Conservation (phyloP, 306 rosid species). For the barrel medic (Medicago truncatula) region MtrunA17r5.0-ANR NC_053044.1:10406001-10406500, state of each 20-base stretch:
- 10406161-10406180: not conserved
- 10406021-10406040: conserved; percentile 82
- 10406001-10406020: conserved; percentile 80
- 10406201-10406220: conserved; percentile 6
- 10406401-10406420: not conserved
- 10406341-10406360: conserved; percentile 38
- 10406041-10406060: conserved; percentile 82
- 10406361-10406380: not conserved
- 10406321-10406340: conserved; percentile 99
- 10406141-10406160: not conserved
- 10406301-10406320: conserved; percentile 91
- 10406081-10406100: not conserved
- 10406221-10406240: conserved; percentile 96
- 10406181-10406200: not conserved
- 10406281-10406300: conserved; percentile 98
- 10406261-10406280: conserved; percentile 77
- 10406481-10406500: conserved; percentile 99
- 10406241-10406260: conserved; percentile 86
- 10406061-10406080: conserved; percentile 75
- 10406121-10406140: not conserved
- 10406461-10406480: conserved; percentile 75
- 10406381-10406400: not conserved
- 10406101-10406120: not conserved
- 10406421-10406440: not conserved
- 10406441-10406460: not conserved